These are phyloP conservation scores for Rhododendron vialii DNA, from an alignment of 148 eudicot genomes.

Conservation along the genomic window DNA sequence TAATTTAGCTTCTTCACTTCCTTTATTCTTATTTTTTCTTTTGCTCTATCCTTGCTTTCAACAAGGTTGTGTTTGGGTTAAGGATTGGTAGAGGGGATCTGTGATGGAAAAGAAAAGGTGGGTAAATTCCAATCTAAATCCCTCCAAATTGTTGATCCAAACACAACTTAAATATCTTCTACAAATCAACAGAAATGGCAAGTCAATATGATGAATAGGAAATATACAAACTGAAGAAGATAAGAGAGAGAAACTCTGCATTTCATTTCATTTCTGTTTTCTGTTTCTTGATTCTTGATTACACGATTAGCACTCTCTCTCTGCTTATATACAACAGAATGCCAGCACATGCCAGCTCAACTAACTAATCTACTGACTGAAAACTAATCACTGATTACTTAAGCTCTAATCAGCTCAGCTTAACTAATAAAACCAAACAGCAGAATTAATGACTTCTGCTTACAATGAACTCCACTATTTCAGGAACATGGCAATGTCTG, in stretches of 20 bases:
- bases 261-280: too few relatives aligned
- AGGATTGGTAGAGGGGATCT: background rate
- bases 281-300: too few relatives aligned
- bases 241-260: too few relatives aligned
- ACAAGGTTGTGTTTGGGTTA: background rate
- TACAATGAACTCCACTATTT: background rate
- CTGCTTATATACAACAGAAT: too few relatives aligned
- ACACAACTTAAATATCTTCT: background rate
- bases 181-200: background rate
- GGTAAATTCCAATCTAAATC: background rate
- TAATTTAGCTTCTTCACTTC: background rate
- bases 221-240: too few relatives aligned
- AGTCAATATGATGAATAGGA: background rate
- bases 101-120: background rate
- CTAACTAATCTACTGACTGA: too few relatives aligned
- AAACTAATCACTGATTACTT: too few relatives aligned
- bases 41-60: background rate
- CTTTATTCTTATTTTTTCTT: background rate
- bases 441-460: too few relatives aligned
- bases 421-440: too few relatives aligned
- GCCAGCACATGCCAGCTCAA: too few relatives aligned
- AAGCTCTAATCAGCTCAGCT: too few relatives aligned
- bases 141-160: background rate
- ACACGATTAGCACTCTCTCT: too few relatives aligned
- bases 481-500: constrained; percentile 82